Conservation (phyloP, 2,329 filamentous ascomycete genomes). For the Capronia epimyces region DNA sequence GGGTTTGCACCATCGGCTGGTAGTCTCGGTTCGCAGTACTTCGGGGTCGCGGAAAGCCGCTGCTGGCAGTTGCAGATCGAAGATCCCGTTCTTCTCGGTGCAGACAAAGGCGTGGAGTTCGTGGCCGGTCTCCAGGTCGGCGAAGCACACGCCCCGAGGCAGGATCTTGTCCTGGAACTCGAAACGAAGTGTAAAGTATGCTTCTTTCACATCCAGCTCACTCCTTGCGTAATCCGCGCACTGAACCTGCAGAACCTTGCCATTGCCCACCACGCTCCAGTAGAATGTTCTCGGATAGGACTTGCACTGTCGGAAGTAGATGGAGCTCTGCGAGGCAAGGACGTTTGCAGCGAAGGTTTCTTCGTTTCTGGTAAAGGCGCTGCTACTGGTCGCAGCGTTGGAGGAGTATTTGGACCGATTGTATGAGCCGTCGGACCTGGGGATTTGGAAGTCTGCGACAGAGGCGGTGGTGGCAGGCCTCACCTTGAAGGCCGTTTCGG, state of each 20-base stretch:
- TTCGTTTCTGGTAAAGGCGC: conserved; percentile 40
- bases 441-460: conserved; percentile 18
- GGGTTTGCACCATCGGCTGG: conserved; percentile 68
- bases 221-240: conserved; percentile 73
- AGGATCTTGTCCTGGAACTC: conserved; percentile 69
- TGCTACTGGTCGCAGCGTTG: conserved; percentile 4
- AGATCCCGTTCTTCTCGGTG: conserved; percentile 71
- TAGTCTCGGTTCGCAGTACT: conserved; percentile 61
- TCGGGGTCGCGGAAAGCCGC: conserved; percentile 71
- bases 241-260: conserved; percentile 74
- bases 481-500: conserved; percentile 26
- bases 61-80: conserved; percentile 74
- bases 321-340: conserved; percentile 70
- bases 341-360: conserved; percentile 65
- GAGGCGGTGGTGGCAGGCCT: conserved; percentile 19
- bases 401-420: conserved; percentile 21
- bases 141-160: conserved; percentile 72
- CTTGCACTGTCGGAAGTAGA: conserved; percentile 76
- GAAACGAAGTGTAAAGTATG: conserved; percentile 70
- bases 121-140: conserved; percentile 73
- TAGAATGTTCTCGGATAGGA: conserved; percentile 77
- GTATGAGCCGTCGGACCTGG: conserved; percentile 24
- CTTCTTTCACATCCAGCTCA: conserved; percentile 57
- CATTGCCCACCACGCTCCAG: conserved; percentile 81
- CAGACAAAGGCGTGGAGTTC: conserved; percentile 72